Conservation (phyloP, 2,329 filamentous ascomycete species). For the Westerdykella aurantiaca region DNA sequence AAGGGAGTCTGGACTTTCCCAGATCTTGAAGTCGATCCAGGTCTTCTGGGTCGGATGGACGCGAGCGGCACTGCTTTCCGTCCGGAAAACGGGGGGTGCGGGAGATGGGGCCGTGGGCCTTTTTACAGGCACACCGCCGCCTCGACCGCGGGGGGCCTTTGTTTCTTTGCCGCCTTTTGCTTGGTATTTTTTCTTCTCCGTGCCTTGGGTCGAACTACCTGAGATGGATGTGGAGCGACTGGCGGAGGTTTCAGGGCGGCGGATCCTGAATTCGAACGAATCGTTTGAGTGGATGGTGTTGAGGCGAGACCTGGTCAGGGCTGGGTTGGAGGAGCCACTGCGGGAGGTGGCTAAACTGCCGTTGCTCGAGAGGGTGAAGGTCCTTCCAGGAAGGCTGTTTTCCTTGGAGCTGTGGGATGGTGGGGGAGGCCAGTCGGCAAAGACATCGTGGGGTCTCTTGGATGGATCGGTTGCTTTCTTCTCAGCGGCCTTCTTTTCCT, state of each 20-base stretch:
- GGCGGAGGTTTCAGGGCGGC: slow-evolving; percentile 17
- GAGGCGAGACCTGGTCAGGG: slow-evolving; percentile 12
- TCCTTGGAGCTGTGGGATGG: slow-evolving; percentile 14
- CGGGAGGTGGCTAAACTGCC: slow-evolving; percentile 25
- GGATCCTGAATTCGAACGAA: slow-evolving; percentile 14
- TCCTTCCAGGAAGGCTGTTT: slow-evolving; percentile 16
- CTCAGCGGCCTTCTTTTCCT: slow-evolving; percentile 33
- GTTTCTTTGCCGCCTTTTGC: slow-evolving; percentile 34
- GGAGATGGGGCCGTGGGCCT: slow-evolving; percentile 11
- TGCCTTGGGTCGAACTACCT: slow-evolving; percentile 23
- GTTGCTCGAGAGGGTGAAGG: slow-evolving; percentile 25
- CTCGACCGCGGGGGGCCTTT: slow-evolving; percentile 34
- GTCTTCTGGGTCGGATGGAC: slow-evolving; percentile 18
- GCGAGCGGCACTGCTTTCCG: slow-evolving; percentile 21
- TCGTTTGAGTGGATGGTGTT: slow-evolving; percentile 20
- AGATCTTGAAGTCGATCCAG: slow-evolving; percentile 35
- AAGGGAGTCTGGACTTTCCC: slow-evolving; percentile 27
- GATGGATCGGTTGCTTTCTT: slow-evolving; percentile 16
- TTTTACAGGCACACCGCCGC: slow-evolving; percentile 37
- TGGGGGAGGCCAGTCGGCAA: slow-evolving; percentile 24
- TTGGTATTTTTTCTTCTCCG: slow-evolving; percentile 30
- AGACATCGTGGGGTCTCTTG: slow-evolving; percentile 19
- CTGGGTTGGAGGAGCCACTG: slow-evolving; percentile 24
- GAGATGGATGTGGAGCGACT: slow-evolving; percentile 23
- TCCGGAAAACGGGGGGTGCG: slow-evolving; percentile 14